Percentiles rank a stretch among this genome's conserved stretches.
Conservation (phyloP, 129 eudicot genomes). For the Scalesia atractyloides region DNA sequence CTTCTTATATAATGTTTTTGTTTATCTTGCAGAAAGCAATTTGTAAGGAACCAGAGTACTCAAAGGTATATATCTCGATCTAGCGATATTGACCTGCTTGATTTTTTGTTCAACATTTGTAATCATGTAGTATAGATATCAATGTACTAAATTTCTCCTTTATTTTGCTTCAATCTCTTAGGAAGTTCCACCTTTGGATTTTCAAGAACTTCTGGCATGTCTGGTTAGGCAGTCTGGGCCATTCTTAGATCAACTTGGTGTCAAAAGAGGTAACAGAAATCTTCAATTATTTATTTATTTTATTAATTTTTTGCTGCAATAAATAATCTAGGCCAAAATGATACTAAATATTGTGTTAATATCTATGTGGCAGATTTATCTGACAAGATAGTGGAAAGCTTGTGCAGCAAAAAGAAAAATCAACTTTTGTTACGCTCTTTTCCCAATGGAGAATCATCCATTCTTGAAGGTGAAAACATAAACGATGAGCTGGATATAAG, state of each 20-base stretch:
- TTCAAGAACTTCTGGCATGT: constrained; percentile 84
- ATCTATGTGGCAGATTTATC: constrained; percentile 59
- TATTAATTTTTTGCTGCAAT: neutral
- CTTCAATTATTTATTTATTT: neutral
- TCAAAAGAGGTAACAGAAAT: constrained; percentile 58
- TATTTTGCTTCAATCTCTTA: constrained; percentile 31
- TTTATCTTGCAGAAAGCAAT: constrained; percentile 67
- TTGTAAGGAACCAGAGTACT: constrained; percentile 56
- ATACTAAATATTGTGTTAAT: constrained; percentile 9
- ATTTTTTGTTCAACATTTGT: neutral
- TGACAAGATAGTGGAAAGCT: constrained; percentile 89
- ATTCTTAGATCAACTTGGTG: constrained; percentile 84
- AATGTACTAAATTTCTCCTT: constrained; percentile 3
- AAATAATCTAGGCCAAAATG: neutral
- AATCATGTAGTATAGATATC: neutral
- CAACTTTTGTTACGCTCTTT: constrained; percentile 63
- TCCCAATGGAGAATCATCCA: constrained; percentile 65
- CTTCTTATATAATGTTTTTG: constrained; percentile 16
- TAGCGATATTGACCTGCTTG: neutral
- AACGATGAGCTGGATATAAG: constrained; percentile 87
- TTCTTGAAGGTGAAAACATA: constrained; percentile 57
- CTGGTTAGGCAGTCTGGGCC: constrained; percentile 93
- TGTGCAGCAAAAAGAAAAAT: constrained; percentile 75
- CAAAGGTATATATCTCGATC: constrained; percentile 43
- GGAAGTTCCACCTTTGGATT: constrained; percentile 96